These are phyloP conservation scores for Cercospora citrullina DNA, from an alignment of 2,329 filamentous ascomycete species.

Conservation along the genomic window DNA sequence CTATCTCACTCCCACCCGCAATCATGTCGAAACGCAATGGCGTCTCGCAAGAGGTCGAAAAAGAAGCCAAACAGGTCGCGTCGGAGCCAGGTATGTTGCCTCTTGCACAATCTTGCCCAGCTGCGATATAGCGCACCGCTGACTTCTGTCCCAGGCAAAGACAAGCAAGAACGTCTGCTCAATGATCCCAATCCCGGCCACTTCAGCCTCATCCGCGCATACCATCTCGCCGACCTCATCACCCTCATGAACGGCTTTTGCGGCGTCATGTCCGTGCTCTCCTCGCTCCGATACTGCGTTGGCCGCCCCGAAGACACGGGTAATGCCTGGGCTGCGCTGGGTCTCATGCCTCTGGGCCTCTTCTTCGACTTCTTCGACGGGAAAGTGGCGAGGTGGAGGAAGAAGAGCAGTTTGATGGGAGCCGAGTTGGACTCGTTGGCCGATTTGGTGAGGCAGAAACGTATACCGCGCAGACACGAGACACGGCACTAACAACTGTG, in stretches of 20 bases:
- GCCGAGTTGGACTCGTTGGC: slow-evolving; percentile 95
- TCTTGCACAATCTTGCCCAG: not conserved
- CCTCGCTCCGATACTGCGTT: slow-evolving; percentile 89
- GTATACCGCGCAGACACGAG: not conserved
- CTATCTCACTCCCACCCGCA: slow-evolving; percentile 5
- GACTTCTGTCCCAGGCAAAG: slow-evolving; percentile 52
- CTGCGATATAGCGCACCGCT: not conserved
- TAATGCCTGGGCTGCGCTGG: slow-evolving; percentile 79
- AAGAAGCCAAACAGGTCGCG: slow-evolving; percentile 42
- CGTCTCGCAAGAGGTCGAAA: slow-evolving; percentile 53
- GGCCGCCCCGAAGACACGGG: slow-evolving; percentile 59
- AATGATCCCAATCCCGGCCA: slow-evolving; percentile 66
- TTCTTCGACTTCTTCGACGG: slow-evolving; percentile 99
- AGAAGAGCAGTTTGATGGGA: slow-evolving; percentile 96
- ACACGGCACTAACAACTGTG: not conserved
- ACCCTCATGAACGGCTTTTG: slow-evolving; percentile 85
- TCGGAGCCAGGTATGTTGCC: slow-evolving; percentile 47
- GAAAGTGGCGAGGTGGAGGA: slow-evolving; percentile 91
- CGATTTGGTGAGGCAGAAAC: slow-evolving; percentile 66
- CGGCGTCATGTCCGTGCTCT: slow-evolving; percentile 93
- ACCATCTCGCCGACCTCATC: slow-evolving; percentile 79
- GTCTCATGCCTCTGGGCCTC: slow-evolving; percentile 84
- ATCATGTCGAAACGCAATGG: slow-evolving; percentile 65
- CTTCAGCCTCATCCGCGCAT: slow-evolving; percentile 61
- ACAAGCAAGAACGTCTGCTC: slow-evolving; percentile 76